A percentile compares a stretch with the other conserved stretches of the same genome.
Conservation (phyloP, 129 eudicot species). For the Logfia minima region DNA sequence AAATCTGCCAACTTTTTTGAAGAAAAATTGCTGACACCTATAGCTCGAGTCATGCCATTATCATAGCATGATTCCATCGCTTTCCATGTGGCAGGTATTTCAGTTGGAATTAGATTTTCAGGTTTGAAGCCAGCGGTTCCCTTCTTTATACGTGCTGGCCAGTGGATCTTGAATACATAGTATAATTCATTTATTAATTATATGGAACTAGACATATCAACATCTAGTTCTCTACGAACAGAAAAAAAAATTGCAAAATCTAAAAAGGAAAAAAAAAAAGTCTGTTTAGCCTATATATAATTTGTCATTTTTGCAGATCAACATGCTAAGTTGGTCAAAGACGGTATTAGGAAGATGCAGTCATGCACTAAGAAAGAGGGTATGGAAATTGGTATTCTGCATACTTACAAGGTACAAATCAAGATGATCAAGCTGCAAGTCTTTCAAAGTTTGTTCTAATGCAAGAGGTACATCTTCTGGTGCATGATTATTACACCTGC, state of each 20-base stretch:
- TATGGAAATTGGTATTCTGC: constrained; percentile 17
- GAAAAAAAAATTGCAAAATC: too few species aligned
- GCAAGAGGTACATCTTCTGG: constrained; percentile 88
- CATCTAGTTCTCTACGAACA: neutral
- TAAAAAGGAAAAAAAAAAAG: too few species aligned
- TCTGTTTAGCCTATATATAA: neutral
- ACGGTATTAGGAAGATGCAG: too few species aligned
- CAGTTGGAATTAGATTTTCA: constrained; percentile 47
- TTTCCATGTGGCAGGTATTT: constrained; percentile 75
- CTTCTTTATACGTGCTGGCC: constrained; percentile 64
- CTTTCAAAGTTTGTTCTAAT: constrained; percentile 53
- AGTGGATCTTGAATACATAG: constrained; percentile 52
- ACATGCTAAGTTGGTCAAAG: too few species aligned
- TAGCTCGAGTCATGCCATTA: constrained; percentile 63
- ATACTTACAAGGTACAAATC: constrained; percentile 71
- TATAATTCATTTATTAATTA: neutral
- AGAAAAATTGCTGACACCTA: constrained; percentile 88
- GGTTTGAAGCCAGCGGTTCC: constrained; percentile 51
- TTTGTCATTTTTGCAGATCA: neutral
- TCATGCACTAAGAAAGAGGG: neutral
- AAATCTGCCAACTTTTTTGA: constrained; percentile 61
- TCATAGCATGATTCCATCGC: constrained; percentile 82
- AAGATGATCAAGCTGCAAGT: constrained; percentile 73
- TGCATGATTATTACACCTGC: constrained; percentile 73
- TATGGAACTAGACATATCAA: neutral